These are phyloP conservation scores for Farysia itapuensis DNA, from an alignment of 1,284 basidiomycete genomes.

Conservation along the genomic window DNA sequence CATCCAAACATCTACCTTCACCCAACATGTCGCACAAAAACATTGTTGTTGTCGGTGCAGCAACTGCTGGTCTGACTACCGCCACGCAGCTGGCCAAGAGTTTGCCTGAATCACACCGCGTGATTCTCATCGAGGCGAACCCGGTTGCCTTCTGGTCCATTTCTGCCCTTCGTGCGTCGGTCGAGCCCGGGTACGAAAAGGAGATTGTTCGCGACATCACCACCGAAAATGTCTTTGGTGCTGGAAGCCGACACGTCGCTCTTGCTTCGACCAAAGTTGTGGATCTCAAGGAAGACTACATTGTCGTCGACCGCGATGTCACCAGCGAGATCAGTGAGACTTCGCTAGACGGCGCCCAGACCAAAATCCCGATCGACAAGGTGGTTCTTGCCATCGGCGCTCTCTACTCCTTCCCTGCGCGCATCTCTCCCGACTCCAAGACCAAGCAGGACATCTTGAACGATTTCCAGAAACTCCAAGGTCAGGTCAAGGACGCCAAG, in stretches of 20 bases:
- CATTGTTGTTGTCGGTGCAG: slow-evolving; percentile 42
- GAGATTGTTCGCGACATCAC: slow-evolving; percentile 19
- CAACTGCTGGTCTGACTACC: slow-evolving; percentile 15
- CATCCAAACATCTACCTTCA: background rate
- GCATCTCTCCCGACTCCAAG: slow-evolving; percentile 1
- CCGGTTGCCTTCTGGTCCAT: slow-evolving; percentile 60
- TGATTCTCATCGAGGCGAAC: slow-evolving; percentile 62
- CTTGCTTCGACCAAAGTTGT: slow-evolving; percentile 9
- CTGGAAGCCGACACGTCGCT: slow-evolving; percentile 13
- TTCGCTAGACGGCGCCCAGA: background rate
- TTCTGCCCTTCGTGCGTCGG: slow-evolving; percentile 60
- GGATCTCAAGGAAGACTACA: slow-evolving; percentile 4
- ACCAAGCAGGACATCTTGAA: slow-evolving; percentile 12
- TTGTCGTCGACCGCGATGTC: slow-evolving; percentile 16
- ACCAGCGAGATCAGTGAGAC: background rate
- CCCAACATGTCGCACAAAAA: slow-evolving; percentile 12
- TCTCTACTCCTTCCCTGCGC: slow-evolving; percentile 19
- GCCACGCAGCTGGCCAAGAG: slow-evolving; percentile 55
- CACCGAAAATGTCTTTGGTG: slow-evolving; percentile 9
- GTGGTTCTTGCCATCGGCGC: slow-evolving; percentile 28
- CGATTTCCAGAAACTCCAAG: slow-evolving; percentile 17
- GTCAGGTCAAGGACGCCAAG: slow-evolving; percentile 17
- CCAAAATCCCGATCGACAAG: slow-evolving; percentile 10
- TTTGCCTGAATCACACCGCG: slow-evolving; percentile 59
- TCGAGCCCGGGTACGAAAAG: slow-evolving; percentile 58